Conservation (phyloP, 2,329 filamentous ascomycete genomes). For the Penicillium corylophilum region DNA sequence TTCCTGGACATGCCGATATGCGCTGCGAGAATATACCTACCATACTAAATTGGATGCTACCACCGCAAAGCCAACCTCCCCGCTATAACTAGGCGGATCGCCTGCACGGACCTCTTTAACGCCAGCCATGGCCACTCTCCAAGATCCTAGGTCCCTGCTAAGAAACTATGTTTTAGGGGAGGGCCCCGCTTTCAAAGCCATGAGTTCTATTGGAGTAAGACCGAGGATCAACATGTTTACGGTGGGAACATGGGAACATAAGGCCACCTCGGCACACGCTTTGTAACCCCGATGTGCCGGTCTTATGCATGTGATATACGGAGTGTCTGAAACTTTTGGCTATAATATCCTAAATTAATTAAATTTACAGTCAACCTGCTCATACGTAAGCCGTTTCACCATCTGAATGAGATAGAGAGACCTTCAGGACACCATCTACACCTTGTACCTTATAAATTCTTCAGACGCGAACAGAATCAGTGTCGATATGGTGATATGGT, state of each 20-base stretch:
- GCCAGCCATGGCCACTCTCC: neutral
- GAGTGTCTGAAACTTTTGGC: neutral
- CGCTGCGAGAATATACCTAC: no score
- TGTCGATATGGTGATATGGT: neutral
- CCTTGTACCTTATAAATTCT: neutral
- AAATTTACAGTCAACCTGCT: neutral
- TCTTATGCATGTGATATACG: neutral
- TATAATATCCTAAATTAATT: neutral
- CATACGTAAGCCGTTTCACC: neutral
- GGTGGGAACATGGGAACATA: neutral
- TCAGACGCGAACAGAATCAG: conserved; percentile 3
- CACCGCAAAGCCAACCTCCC: neutral
- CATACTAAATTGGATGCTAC: neutral
- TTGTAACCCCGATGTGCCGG: neutral
- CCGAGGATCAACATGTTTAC: neutral
- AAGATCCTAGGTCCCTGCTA: neutral
- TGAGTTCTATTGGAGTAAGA: neutral
- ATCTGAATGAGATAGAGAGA: neutral
- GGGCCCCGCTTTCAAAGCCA: neutral
- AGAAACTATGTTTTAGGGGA: neutral
- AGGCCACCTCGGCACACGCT: neutral
- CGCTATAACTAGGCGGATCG: neutral
- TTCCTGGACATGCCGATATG: no score
- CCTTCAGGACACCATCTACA: neutral
- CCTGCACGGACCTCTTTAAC: neutral